A percentile compares a stretch with the other conserved stretches of the same genome.
These are phyloP conservation scores for Selenicereus undatus DNA, from an alignment of 148 eudicot species.

Conservation along the genomic window DNA sequence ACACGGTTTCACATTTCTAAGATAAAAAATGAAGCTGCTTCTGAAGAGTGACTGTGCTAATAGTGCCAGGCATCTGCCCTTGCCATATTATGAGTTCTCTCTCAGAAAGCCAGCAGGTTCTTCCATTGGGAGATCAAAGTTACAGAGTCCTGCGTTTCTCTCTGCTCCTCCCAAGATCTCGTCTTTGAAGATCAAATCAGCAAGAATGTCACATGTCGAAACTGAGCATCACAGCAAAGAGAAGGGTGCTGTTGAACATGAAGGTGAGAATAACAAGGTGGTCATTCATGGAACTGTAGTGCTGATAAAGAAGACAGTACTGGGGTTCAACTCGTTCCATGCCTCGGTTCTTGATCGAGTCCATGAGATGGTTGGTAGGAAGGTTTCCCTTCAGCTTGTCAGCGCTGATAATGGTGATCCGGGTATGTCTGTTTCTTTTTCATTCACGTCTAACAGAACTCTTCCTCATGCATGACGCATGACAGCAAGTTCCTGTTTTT, in stretches of 20 bases:
- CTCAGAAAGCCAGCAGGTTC: neutral
- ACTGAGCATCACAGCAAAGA: neutral
- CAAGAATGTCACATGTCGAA: neutral
- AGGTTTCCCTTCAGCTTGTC: conserved; percentile 23
- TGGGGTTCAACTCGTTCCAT: conserved; percentile 10
- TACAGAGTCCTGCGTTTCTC: neutral
- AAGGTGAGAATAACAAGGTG: neutral
- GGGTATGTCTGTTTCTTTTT: conserved; percentile 12
- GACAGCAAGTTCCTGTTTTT: neutral
- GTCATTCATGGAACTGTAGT: conserved; percentile 18
- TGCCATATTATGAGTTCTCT: neutral
- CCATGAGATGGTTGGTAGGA: neutral
- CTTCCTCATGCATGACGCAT: neutral
- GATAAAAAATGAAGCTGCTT: too few relatives aligned
- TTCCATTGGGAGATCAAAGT: neutral
- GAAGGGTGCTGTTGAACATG: neutral
- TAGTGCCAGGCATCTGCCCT: neutral
- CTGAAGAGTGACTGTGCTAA: too few relatives aligned
- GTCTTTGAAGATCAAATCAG: neutral
- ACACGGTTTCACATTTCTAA: too few relatives aligned
- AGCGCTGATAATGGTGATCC: conserved; percentile 23
- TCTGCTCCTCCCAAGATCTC: neutral
- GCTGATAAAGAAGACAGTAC: conserved; percentile 15
- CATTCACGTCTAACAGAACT: too few relatives aligned
- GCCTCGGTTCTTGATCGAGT: conserved; percentile 3